A percentile compares a stretch with the other conserved stretches of the same genome.
Conservation (phyloP, 495 filamentous ascomycete species). For the Elasticomyces elasticus region DNA sequence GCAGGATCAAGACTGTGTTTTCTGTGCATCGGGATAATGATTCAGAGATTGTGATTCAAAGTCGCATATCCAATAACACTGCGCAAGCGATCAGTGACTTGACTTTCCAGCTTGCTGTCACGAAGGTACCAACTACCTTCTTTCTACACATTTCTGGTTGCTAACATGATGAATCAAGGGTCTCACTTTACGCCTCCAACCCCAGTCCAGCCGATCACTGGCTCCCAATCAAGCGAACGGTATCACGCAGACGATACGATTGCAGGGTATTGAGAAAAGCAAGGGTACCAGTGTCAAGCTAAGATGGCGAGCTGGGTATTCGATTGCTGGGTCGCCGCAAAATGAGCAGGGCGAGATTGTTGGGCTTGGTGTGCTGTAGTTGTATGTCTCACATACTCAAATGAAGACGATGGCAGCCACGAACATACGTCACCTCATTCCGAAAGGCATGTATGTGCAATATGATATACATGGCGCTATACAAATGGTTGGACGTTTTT, state of each 20-base stretch:
- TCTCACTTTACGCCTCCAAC: conserved; percentile 68
- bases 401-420: not conserved
- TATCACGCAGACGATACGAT: conserved; percentile 70
- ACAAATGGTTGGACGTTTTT: not conserved
- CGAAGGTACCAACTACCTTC: conserved; percentile 53
- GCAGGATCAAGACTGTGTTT: conserved; percentile 46
- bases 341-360: conserved; percentile 85
- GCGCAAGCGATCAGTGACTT: conserved; percentile 62
- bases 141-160: not conserved
- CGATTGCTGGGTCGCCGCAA: conserved; percentile 49
- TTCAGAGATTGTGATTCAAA: conserved; percentile 48
- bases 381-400: not conserved
- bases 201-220: conserved; percentile 70
- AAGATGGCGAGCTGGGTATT: conserved; percentile 78
- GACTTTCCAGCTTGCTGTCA: conserved; percentile 85
- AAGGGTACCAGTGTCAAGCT: conserved; percentile 74
- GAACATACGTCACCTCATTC: no score
- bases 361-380: conserved; percentile 63
- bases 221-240: conserved; percentile 62
- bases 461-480: not conserved
- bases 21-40: conserved; percentile 33
- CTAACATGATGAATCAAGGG: conserved; percentile 40
- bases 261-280: conserved; percentile 59
- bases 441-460: not conserved
- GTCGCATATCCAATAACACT: conserved; percentile 68